Percentiles rank a stretch among this genome's conserved stretches.
phyloP scores from a whole-genome alignment of 306 rosid species.

The Citrullus colocynthis region DNA sequence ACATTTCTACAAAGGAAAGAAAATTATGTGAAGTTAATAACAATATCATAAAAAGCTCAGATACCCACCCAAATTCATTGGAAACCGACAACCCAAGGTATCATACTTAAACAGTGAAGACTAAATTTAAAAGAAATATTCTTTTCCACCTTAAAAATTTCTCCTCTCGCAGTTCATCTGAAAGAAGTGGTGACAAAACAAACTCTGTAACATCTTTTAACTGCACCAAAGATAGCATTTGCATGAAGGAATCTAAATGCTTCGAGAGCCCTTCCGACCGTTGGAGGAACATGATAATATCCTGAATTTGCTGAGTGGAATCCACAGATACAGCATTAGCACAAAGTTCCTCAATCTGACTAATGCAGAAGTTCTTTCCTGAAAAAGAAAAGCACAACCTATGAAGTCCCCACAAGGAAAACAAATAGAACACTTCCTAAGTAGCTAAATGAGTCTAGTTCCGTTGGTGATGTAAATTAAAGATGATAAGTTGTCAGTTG shows the following conservation, averaged over 20 bases:
- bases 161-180: constrained; percentile 63
- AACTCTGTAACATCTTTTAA: constrained; percentile 43
- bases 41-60: background rate
- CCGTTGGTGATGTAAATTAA: background rate
- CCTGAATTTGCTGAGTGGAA: constrained; percentile 59
- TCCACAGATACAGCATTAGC: constrained; percentile 41
- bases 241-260: constrained; percentile 93
- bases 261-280: constrained; percentile 73
- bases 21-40: constrained; percentile 13
- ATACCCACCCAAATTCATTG: background rate
- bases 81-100: background rate
- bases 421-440: background rate
- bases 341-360: constrained; percentile 68
- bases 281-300: constrained; percentile 64
- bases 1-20: constrained; percentile 39
- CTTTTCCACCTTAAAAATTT: constrained; percentile 50
- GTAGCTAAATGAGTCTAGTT: background rate
- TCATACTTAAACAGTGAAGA: constrained; percentile 4
- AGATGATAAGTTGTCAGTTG: background rate
- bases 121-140: constrained; percentile 13
- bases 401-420: background rate
- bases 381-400: constrained; percentile 9
- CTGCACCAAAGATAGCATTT: constrained; percentile 72
- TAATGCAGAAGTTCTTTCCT: constrained; percentile 83
- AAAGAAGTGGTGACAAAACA: constrained; percentile 62